Base-by-base conservation (phyloP, 2,329 filamentous ascomycete genomes). In the Phoma sp. region DNA sequence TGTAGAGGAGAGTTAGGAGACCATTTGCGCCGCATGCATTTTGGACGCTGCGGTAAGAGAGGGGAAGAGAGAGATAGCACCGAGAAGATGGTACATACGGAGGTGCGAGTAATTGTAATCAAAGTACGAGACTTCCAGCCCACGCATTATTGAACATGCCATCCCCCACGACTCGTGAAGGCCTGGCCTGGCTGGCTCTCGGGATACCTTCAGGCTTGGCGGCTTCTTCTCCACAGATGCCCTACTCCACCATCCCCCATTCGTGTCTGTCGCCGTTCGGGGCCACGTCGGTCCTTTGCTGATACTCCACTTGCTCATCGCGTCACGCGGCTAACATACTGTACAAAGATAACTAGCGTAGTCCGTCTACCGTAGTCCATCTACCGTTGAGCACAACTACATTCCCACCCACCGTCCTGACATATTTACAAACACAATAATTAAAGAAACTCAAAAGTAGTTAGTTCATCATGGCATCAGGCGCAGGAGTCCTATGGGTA, bases 101-200 rank as follows among this genome's bases (percentile, higher is more conserved):
- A 37, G 50, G 42, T 42, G 43, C 50, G 25, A 23, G 26, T 53
- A 53, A 53, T 53, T 47, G 50, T 53, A 53, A 53, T 53, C 49
- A 15, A 53, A 42, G 42, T n/a, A 20, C 11, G 28, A 46, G 42
- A 23, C 29, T 33, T 33, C 23, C 23, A 9, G 28, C n/a, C 17
- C 28, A 39, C 2, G 20, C 7, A 29, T 12, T n/a, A 7, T 6
- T 33, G 14, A 33, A 33, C n/a, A n/a, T n/a, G n/a, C 17, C 30
- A 6, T n/a, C n/a, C n/a, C n/a, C n/a, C n/a, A n/a, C n/a, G n/a
- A n/a, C n/a, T n/a, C n/a, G n/a, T n/a, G n/a, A n/a, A n/a, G n/a
- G n/a, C n/a, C n/a, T n/a, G n/a, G n/a, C n/a, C n/a, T n/a, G n/a
- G n/a, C n/a, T n/a, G n/a, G n/a, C n/a, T n/a, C n/a, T n/a, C n/a